Evolutionary conservation across 1,284 basidiomycete species (phyloP).

Genomic region (Ceratobasidium theobromae): DNA sequence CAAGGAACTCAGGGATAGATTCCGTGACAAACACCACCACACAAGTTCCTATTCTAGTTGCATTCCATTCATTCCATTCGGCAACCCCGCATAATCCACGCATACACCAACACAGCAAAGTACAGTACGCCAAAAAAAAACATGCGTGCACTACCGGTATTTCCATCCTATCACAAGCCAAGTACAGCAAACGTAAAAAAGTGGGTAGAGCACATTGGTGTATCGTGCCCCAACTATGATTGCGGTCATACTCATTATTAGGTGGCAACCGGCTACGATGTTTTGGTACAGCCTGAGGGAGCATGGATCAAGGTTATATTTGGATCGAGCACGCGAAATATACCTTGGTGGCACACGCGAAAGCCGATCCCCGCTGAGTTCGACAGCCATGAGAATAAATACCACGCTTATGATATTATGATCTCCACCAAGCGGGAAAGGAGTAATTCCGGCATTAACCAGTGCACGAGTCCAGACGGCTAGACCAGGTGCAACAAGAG

Average conservation of each 20-base stretch:
- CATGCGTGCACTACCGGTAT: neutral
- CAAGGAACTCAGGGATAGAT: too few species aligned
- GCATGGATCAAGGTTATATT: slow-evolving; percentile 26
- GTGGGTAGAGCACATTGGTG: slow-evolving; percentile 55
- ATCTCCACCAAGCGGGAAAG: slow-evolving; percentile 78
- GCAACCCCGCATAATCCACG: slow-evolving; percentile 5
- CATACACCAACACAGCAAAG: neutral
- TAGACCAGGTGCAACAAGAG: slow-evolving; percentile 76
- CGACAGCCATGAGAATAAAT: slow-evolving; percentile 61
- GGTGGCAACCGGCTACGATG: slow-evolving; percentile 53
- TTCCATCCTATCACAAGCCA: slow-evolving; percentile 2
- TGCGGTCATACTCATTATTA: slow-evolving; percentile 52
- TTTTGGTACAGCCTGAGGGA: slow-evolving; percentile 46
- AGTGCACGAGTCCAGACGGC: slow-evolving; percentile 89
- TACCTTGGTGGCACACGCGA: slow-evolving; percentile 52
- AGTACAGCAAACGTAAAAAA: slow-evolving; percentile 20
- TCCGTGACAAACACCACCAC: neutral
- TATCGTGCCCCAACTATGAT: slow-evolving; percentile 61
- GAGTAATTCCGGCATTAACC: slow-evolving; percentile 67
- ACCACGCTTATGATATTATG: slow-evolving; percentile 68
- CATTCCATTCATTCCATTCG: neutral
- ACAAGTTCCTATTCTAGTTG: neutral
- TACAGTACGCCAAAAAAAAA: neutral
- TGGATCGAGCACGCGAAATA: slow-evolving; percentile 46
- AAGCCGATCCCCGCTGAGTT: slow-evolving; percentile 37